Evolutionary conservation across 441 rosid genomes (phyloP).

Genomic region (Gossypium davidsonii): DNA sequence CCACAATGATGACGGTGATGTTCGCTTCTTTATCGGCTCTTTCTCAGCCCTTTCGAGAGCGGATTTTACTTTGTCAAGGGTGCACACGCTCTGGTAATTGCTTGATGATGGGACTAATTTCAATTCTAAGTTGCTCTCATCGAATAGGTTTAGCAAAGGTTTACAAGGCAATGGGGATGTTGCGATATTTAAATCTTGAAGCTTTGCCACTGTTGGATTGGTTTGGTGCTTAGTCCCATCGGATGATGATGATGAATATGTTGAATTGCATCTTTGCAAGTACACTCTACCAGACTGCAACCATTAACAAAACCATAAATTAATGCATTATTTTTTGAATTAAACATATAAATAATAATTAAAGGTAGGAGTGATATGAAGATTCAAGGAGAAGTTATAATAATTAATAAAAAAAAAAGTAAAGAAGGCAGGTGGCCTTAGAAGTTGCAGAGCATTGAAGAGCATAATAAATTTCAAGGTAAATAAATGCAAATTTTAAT

Average conservation of each 20-base stretch:
- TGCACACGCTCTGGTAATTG: slow-evolving; percentile 74
- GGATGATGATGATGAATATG: slow-evolving; percentile 32
- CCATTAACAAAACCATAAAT: neutral
- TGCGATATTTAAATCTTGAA: slow-evolving; percentile 70
- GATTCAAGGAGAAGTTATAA: neutral
- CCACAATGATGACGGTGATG: slow-evolving; percentile 20
- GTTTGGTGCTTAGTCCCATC: slow-evolving; percentile 25
- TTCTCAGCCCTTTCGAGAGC: slow-evolving; percentile 67
- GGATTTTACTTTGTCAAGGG: slow-evolving; percentile 69
- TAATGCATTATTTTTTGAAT: neutral
- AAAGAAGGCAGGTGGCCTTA: neutral
- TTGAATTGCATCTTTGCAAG: slow-evolving; percentile 52
- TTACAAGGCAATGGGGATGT: slow-evolving; percentile 27
- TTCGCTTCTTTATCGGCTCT: slow-evolving; percentile 39
- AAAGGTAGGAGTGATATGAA: neutral
- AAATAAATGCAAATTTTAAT: slow-evolving; percentile 8
- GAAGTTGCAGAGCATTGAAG: neutral
- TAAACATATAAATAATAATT: neutral
- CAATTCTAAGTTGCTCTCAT: slow-evolving; percentile 50
- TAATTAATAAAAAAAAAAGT: neutral
- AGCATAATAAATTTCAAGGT: neutral
- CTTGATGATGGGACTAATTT: slow-evolving; percentile 41
- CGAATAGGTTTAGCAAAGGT: slow-evolving; percentile 47
- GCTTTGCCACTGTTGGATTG: slow-evolving; percentile 35
- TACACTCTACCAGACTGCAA: slow-evolving; percentile 82